Conservation (phyloP, 495 filamentous ascomycete species). For the Glonium stellatum region DNA sequence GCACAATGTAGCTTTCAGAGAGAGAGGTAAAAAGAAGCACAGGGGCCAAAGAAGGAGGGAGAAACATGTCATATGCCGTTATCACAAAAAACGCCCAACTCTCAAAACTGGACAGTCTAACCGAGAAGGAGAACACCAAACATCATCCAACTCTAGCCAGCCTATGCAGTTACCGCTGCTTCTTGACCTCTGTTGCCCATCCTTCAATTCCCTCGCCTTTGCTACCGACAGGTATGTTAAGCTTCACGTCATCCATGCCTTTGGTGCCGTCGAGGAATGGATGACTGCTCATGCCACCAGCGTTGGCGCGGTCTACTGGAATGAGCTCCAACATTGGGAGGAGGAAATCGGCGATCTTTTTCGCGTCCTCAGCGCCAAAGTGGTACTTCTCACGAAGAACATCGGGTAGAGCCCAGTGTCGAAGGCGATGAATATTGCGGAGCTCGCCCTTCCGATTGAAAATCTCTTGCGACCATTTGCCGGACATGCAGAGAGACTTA, state of each 20-base stretch:
- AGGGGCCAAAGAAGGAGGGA: background rate
- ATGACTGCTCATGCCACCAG: constrained; percentile 86
- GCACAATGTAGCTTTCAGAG: background rate
- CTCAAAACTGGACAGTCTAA: constrained; percentile 1
- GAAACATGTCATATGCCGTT: background rate
- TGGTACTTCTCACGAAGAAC: constrained; percentile 97
- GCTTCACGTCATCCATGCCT: constrained; percentile 74
- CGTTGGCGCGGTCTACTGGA: constrained; percentile 84
- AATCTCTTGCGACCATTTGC: constrained; percentile 98
- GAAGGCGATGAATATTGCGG: constrained; percentile 92
- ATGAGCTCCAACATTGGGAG: constrained; percentile 86
- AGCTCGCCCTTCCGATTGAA: constrained; percentile 98
- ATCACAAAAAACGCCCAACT: background rate
- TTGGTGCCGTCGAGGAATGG: constrained; percentile 72
- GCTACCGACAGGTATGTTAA: constrained; percentile 68
- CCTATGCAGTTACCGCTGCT: constrained; percentile 36
- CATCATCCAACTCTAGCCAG: constrained; percentile 1
- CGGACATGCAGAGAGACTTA: constrained; percentile 78
- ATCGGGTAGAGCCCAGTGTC: constrained; percentile 93
- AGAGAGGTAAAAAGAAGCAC: background rate
- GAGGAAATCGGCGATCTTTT: constrained; percentile 76
- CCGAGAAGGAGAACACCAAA: background rate
- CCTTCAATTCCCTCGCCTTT: constrained; percentile 92
- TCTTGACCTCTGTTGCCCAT: constrained; percentile 87
- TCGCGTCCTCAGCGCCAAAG: constrained; percentile 69